These are phyloP conservation scores for Exophiala sp. DNA, from an alignment of 2,329 filamentous ascomycete species.

Conservation along the genomic window DNA sequence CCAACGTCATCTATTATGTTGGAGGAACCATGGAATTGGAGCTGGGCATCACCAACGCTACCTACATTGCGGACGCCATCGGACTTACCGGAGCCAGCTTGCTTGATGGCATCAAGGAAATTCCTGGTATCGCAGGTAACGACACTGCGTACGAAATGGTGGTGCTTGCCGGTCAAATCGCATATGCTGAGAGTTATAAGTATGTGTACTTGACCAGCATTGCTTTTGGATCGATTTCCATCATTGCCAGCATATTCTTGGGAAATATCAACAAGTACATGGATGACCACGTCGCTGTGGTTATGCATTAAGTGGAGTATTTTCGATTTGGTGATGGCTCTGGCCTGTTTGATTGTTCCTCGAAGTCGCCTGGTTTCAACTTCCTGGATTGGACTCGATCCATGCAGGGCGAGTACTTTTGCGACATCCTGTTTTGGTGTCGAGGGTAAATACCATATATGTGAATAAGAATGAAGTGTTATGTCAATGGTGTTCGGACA, in stretches of 20 bases:
- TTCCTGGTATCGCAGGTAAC: constrained; percentile 49
- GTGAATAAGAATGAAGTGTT: too few relatives aligned
- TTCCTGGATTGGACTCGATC: too few relatives aligned
- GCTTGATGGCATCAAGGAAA: constrained; percentile 48
- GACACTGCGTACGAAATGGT: constrained; percentile 50
- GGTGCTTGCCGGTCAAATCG: constrained; percentile 54
- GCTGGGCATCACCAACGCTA: constrained; percentile 49
- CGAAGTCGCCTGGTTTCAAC: too few relatives aligned
- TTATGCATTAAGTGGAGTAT: constrained; percentile 35
- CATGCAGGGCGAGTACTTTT: too few relatives aligned
- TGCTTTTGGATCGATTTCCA: constrained; percentile 56
- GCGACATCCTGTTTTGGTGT: too few relatives aligned
- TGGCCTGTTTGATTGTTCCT: not conserved
- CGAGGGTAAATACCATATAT: too few relatives aligned
- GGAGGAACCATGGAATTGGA: constrained; percentile 48
- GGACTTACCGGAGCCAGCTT: constrained; percentile 53
- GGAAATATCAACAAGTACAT: constrained; percentile 58
- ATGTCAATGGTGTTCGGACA: too few relatives aligned
- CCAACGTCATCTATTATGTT: constrained; percentile 48
- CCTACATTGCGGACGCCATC: constrained; percentile 51
- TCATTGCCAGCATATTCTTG: constrained; percentile 57
- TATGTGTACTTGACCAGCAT: constrained; percentile 63
- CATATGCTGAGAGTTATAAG: constrained; percentile 57
- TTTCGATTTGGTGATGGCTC: not conserved
- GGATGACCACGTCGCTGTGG: constrained; percentile 57